Percentiles rank a stretch among this genome's conserved stretches.
Conservation (phyloP, 2,329 filamentous ascomycete genomes). For the Drechslerella dactyloides region DNA sequence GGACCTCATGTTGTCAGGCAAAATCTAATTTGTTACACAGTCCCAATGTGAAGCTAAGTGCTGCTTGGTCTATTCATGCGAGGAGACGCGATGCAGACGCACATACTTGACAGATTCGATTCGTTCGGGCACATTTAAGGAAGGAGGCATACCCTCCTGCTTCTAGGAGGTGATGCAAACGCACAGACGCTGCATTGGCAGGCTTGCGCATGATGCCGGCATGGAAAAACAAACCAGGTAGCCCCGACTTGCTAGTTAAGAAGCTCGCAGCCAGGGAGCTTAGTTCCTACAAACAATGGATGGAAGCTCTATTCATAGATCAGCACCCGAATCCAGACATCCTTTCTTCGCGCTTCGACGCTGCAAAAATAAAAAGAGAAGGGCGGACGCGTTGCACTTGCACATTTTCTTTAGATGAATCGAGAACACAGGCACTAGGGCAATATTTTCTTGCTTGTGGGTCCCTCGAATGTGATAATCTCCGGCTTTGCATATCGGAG, state of each 20-base stretch:
- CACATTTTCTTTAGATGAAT: no score
- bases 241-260: constrained; percentile 19
- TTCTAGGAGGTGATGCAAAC: constrained; percentile 36
- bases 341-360: no score
- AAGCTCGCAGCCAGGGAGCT: background rate
- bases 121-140: constrained; percentile 8
- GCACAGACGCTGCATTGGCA: constrained; percentile 38
- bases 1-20: constrained; percentile 2
- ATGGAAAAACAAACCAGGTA: constrained; percentile 7
- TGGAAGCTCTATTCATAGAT: no score
- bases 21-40: constrained; percentile 31
- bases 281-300: background rate
- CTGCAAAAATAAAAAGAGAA: no score
- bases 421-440: no score
- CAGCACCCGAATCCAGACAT: no score
- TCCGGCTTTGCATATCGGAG: constrained; percentile 1
- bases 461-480: background rate
- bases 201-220: background rate
- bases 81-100: background rate
- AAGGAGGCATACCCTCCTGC: constrained; percentile 27
- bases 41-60: background rate
- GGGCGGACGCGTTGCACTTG: no score
- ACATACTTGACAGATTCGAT: background rate
- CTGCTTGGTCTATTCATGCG: constrained; percentile 21
- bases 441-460: no score